These are phyloP conservation scores for Eucalyptus fibrosa DNA, from an alignment of 345 rosid genomes.

Conservation along the genomic window DNA sequence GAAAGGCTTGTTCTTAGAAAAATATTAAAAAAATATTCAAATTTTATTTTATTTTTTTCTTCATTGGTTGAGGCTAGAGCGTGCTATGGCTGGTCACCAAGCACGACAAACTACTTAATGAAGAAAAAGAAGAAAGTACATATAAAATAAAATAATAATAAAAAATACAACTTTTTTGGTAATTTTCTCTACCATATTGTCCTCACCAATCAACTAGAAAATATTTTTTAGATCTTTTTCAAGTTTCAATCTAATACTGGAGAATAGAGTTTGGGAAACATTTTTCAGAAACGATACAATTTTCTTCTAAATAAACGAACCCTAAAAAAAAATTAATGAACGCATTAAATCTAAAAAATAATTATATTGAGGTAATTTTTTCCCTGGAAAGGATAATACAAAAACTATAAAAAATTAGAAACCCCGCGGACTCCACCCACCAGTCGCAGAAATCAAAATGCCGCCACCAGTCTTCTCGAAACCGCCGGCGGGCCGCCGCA, in stretches of 20 bases:
- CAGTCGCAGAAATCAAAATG: background rate
- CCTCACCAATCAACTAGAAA: background rate
- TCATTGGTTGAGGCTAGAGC: background rate
- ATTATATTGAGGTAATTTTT: background rate
- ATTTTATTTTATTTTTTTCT: too few relatives aligned
- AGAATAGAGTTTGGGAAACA: too few relatives aligned
- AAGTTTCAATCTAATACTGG: background rate
- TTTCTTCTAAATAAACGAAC: background rate
- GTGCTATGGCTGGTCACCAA: background rate
- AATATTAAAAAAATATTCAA: too few relatives aligned
- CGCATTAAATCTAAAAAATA: background rate
- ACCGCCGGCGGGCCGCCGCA: background rate
- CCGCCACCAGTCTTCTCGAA: background rate
- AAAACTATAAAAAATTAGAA: background rate
- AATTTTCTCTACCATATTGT: too few relatives aligned
- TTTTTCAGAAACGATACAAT: background rate
- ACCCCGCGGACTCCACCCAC: background rate
- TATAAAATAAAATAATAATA: too few relatives aligned
- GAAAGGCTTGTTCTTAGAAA: background rate
- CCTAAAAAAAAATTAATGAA: too few relatives aligned
- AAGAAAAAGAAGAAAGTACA: too few relatives aligned
- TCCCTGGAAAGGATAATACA: background rate
- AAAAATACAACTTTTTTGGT: accelerated
- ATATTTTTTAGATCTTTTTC: background rate
- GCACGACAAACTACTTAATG: background rate